Percentiles rank a stretch among this genome's conserved stretches.
Conservation (phyloP, 345 rosid genomes). For the Barbarea vulgaris region DNA sequence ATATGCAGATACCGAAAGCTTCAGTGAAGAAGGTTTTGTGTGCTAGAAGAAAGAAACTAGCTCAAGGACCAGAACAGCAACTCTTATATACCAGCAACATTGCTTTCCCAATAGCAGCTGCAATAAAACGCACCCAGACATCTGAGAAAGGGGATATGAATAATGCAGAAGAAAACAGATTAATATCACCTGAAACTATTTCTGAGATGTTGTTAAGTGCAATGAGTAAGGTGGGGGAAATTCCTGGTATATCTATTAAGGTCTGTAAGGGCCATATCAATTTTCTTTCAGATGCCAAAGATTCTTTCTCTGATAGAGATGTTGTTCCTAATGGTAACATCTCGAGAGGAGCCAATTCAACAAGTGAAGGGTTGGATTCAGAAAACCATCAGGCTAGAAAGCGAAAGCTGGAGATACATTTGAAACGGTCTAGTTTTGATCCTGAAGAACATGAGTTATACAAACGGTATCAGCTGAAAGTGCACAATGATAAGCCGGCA, state of each 20-base stretch:
- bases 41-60: constrained; percentile 60
- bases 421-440: constrained; percentile 88
- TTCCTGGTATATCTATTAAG: constrained; percentile 49
- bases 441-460: constrained; percentile 83
- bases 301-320: constrained; percentile 40
- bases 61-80: constrained; percentile 67
- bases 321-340: constrained; percentile 39
- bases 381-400: constrained; percentile 45
- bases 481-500: constrained; percentile 73
- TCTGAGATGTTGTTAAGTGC: constrained; percentile 63
- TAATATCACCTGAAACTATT: constrained; percentile 50
- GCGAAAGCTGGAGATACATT: constrained; percentile 71
- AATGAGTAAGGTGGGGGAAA: constrained; percentile 47
- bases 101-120: constrained; percentile 80
- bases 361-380: constrained; percentile 47
- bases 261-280: constrained; percentile 90
- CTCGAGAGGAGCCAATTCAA: constrained; percentile 49
- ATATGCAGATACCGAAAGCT: constrained; percentile 61
- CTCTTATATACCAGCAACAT: constrained; percentile 73
- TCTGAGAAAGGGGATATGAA: constrained; percentile 40
- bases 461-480: constrained; percentile 77
- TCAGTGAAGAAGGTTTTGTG: constrained; percentile 67
- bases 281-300: constrained; percentile 49
- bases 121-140: constrained; percentile 45
- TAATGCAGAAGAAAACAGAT: constrained; percentile 37